phyloP scores from a whole-genome alignment of 139 green algal genomes.

The Tetradesmus lagerheimii region DNA sequence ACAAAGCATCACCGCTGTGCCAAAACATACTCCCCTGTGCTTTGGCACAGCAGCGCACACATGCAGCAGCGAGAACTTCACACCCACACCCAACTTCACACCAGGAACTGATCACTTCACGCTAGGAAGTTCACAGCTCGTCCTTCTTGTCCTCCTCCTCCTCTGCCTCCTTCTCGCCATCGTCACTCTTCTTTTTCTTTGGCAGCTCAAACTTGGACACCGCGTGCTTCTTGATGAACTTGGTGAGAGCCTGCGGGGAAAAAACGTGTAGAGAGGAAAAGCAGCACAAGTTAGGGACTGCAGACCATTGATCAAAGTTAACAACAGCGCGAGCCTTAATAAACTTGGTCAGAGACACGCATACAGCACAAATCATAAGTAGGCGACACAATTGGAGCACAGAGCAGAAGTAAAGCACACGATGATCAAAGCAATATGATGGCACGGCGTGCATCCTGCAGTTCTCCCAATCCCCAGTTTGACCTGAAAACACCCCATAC shows the following conservation, averaged over 20 bases:
- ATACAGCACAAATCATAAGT: neutral
- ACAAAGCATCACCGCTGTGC: no score
- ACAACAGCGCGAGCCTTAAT: neutral
- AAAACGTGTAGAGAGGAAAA: neutral
- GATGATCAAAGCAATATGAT: no score
- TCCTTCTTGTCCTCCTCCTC: conserved; percentile 50
- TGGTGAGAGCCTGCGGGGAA: conserved; percentile 67
- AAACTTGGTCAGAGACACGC: conserved; percentile 77
- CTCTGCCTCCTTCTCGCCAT: conserved; percentile 9
- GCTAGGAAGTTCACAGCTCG: conserved; percentile 40
- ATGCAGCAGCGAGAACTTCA: no score
- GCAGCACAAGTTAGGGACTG: neutral
- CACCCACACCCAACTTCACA: neutral
- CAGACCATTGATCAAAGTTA: no score
- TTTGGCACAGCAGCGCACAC: no score
- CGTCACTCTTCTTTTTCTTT: conserved; percentile 57
- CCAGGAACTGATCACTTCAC: neutral
- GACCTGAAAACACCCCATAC: neutral
- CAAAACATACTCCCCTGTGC: no score
- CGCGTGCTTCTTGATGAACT: conserved; percentile 83
- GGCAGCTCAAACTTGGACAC: conserved; percentile 68
- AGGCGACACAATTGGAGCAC: no score
- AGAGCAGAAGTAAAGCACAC: no score
- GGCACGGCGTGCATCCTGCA: no score
- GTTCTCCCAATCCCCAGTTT: no score